A percentile compares a stretch with the other conserved stretches of the same genome.
Evolutionary conservation across 768 basidiomycete genomes (phyloP).

Genomic region (Pleurotus cornucopiae): DNA sequence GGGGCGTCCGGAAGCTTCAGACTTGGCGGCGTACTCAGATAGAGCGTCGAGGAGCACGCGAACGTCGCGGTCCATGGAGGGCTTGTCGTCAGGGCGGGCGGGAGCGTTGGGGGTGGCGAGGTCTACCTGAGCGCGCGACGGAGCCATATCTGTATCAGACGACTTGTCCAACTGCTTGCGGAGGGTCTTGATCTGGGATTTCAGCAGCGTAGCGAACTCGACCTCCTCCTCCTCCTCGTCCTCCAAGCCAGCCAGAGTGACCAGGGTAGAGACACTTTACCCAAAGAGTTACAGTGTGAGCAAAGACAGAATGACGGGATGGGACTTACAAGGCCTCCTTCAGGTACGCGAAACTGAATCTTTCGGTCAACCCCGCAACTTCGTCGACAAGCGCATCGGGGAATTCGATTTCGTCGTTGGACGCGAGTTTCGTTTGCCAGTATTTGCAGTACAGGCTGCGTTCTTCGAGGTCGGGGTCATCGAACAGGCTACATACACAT

Average conservation of each 20-base stretch:
- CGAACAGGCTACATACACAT: conserved; percentile 48
- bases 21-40: conserved; percentile 8
- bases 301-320: neutral
- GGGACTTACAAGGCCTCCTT: conserved; percentile 81
- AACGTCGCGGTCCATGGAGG: conserved; percentile 12
- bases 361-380: conserved; percentile 54
- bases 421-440: conserved; percentile 74
- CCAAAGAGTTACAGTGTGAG: neutral
- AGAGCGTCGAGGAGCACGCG: conserved; percentile 14
- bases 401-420: conserved; percentile 61
- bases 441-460: conserved; percentile 67
- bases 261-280: conserved; percentile 67
- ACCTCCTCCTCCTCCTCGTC: conserved; percentile 40
- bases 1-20: neutral
- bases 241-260: conserved; percentile 52
- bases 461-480: conserved; percentile 63
- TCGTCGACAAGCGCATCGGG: conserved; percentile 60
- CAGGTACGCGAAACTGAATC: conserved; percentile 84
- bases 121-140: conserved; percentile 1
- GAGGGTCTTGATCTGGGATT: conserved; percentile 56
- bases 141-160: neutral
- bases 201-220: conserved; percentile 47
- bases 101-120: conserved; percentile 4
- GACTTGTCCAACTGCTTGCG: conserved; percentile 62
- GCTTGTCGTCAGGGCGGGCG: neutral